Percentiles rank a stretch among this genome's conserved stretches.
Conservation (phyloP, 1,284 basidiomycete species). For the Tausonia pullulans region DNA sequence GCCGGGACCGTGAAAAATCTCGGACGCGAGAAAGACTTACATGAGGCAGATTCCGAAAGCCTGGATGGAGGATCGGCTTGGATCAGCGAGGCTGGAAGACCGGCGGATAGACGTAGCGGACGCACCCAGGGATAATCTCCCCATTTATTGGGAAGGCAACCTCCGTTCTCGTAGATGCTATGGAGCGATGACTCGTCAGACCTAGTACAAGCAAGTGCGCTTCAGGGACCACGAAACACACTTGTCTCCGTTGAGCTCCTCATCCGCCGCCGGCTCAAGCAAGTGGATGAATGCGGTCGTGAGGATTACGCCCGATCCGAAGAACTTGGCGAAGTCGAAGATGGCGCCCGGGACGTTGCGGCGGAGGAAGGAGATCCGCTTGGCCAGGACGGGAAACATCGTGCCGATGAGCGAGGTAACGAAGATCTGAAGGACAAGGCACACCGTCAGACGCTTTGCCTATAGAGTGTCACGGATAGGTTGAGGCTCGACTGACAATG, state of each 20-base stretch:
- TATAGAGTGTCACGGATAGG: not conserved
- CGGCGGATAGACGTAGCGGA: no score
- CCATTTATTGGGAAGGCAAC: slow-evolving; percentile 22
- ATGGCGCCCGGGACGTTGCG: slow-evolving; percentile 26
- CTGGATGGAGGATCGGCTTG: slow-evolving; percentile 17
- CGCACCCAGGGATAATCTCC: slow-evolving; percentile 19
- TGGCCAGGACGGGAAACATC: slow-evolving; percentile 35
- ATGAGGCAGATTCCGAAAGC: slow-evolving; percentile 18
- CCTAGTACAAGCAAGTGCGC: slow-evolving; percentile 18
- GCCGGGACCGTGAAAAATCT: slow-evolving; percentile 10
- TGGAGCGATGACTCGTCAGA: slow-evolving; percentile 19
- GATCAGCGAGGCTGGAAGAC: slow-evolving; percentile 16
- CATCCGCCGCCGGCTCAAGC: slow-evolving; percentile 31
- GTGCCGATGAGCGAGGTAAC: slow-evolving; percentile 29
- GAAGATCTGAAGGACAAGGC: slow-evolving; percentile 22
- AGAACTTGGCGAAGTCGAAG: slow-evolving; percentile 37
- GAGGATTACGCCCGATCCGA: slow-evolving; percentile 35
- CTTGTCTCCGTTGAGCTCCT: slow-evolving; percentile 18
- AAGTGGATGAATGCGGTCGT: slow-evolving; percentile 41
- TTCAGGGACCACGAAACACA: slow-evolving; percentile 6
- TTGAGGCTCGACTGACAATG: not conserved
- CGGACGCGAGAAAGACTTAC: slow-evolving; percentile 15
- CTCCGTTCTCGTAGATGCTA: slow-evolving; percentile 15
- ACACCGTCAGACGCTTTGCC: not conserved
- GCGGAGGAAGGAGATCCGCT: slow-evolving; percentile 24